Conservation (phyloP, 139 green algal species). For the Edaphochlamys debaryana region DNA sequence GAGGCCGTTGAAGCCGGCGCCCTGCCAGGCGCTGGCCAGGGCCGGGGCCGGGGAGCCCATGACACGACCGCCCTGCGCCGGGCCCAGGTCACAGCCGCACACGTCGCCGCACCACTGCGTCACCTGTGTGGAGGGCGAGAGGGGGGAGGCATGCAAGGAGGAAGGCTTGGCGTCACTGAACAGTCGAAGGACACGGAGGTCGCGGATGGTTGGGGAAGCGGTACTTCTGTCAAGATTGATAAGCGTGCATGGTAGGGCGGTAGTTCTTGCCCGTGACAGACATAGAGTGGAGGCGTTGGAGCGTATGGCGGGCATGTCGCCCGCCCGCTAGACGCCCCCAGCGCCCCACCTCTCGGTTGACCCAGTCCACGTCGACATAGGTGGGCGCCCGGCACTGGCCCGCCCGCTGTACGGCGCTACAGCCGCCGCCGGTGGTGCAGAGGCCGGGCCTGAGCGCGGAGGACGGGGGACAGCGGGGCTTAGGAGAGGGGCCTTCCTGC, state of each 20-base stretch:
- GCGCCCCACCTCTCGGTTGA: slow-evolving; percentile 27
- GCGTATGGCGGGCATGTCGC: too few relatives aligned
- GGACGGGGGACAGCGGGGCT: neutral
- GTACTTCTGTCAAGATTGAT: too few relatives aligned
- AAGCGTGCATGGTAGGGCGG: too few relatives aligned
- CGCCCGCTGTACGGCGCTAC: neutral
- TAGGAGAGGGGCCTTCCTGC: too few relatives aligned
- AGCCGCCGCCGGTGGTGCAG: slow-evolving; percentile 13
- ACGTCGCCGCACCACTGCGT: neutral
- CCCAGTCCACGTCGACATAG: slow-evolving; percentile 33
- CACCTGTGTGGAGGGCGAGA: neutral
- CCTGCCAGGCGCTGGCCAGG: too few relatives aligned
- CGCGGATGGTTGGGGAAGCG: too few relatives aligned
- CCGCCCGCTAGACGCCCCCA: too few relatives aligned
- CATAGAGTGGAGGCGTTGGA: too few relatives aligned
- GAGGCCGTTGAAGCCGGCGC: neutral
- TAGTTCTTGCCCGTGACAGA: too few relatives aligned
- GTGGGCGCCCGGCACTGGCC: slow-evolving; percentile 24
- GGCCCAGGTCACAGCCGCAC: neutral
- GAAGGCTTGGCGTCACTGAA: too few relatives aligned
- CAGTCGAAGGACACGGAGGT: too few relatives aligned
- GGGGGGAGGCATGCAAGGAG: too few relatives aligned
- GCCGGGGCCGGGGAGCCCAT: neutral
- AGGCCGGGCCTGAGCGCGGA: neutral
- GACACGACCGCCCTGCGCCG: neutral